Evolutionary conservation across 108 stramenopile species (phyloP), one percentile per base, ranked within the genome.

Genomic region (Epithemia pelagica): DNA sequence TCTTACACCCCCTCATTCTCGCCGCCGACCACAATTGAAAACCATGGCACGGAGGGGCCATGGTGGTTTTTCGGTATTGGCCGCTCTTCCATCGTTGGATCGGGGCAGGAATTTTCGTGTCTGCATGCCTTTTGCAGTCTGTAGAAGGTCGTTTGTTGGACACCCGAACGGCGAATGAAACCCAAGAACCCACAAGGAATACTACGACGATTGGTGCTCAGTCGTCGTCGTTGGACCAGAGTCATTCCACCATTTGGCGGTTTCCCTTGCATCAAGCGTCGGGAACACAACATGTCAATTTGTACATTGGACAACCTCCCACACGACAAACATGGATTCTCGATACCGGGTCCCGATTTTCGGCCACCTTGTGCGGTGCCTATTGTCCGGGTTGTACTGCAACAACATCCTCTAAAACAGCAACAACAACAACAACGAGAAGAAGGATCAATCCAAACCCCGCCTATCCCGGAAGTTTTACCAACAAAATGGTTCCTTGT

Each of bases 321-420:
- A 95, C 96, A 76, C 70, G 91, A 51, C 92, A 94, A 63, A 94
- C 94, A 8, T 75, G 96, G 18, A 98, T 98, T 70, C 78, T 98
- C 56, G 97, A 98, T 63, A 98, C 97, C 15, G 97, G 97, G 7
- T 84, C 82, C 18, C 87, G 91, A 52, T 72, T 82, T 64, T 91
- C 95, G 51, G 95, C 96, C 15, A 96, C 95, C 61, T 92, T 95
- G 0, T 98, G 97, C 69, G 67, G 78, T 26, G 68, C 76, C 22
- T 95, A 95, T 62, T 46, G 37, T 46, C 37, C 37, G 84, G 86
- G 55, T 55, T 72, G 30, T 29, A 71, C 26, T 92, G 96, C 67
- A 94, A 95, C 0, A 66, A 62, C 27, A 78, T 86, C 69, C 65
- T 86, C 70, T 72, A 85, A 62, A 23, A 81, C 71, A 19, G 25